Conservation (phyloP, 73 alveolate species). For the Paramecium bursaria region DNA sequence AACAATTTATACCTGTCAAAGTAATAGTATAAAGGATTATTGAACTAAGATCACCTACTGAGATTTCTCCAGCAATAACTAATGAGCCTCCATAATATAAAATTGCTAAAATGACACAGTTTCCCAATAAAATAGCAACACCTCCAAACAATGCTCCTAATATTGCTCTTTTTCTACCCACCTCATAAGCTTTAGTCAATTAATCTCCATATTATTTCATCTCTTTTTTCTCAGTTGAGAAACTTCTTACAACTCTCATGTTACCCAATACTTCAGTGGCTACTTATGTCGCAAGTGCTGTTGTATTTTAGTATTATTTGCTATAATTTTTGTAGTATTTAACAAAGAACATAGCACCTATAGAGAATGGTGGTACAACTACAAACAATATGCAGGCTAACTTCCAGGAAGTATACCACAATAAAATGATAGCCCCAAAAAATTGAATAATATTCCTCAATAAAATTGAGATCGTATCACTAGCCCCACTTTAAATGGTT, state of each 20-base stretch:
- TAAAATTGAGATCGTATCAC: conserved; percentile 62
- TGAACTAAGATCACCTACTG: conserved; percentile 61
- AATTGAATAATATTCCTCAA: conserved; percentile 56
- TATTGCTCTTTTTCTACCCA: conserved; percentile 52
- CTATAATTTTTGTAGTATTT: conserved; percentile 48
- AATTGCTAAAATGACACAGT: conserved; percentile 56
- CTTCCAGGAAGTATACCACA: conserved; percentile 61
- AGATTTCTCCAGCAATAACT: conserved; percentile 31
- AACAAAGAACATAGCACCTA: conserved; percentile 39
- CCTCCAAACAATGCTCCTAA: conserved; percentile 44
- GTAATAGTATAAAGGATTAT: conserved; percentile 62
- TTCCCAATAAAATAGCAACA: conserved; percentile 47
- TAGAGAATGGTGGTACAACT: conserved; percentile 64
- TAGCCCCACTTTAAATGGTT: conserved; percentile 61
- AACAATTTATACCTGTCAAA: conserved; percentile 5
- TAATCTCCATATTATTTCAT: background rate
- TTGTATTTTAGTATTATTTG: conserved; percentile 35
- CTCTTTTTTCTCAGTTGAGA: conserved; percentile 61
- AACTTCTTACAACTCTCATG: conserved; percentile 59
- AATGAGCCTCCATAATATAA: conserved; percentile 65
- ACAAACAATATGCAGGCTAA: conserved; percentile 49
- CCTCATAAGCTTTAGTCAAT: conserved; percentile 44
- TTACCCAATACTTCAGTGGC: conserved; percentile 66
- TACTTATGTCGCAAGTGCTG: conserved; percentile 33
- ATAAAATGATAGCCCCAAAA: conserved; percentile 41